Evolutionary conservation across 1,284 basidiomycete species (phyloP).

Genomic region (Cryptococcus sp.): DNA sequence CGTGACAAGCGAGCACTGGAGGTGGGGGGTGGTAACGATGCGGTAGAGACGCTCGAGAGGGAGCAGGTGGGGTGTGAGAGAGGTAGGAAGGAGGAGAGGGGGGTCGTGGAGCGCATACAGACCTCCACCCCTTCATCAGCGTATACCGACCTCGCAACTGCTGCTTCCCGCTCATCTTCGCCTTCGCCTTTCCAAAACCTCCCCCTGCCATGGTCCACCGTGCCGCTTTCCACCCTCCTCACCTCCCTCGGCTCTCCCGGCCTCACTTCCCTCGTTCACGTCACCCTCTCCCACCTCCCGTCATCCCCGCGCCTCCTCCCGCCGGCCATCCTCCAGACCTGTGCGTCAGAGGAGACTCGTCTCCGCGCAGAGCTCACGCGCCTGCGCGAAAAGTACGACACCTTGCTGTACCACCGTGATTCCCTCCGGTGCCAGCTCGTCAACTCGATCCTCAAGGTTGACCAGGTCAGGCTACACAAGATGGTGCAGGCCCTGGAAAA

Average conservation of each 20-base stretch:
- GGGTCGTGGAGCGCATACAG: neutral
- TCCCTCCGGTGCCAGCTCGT: constrained; percentile 4
- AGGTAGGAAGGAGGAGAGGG: neutral
- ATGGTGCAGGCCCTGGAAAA: constrained; percentile 11
- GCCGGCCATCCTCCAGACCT: constrained; percentile 6
- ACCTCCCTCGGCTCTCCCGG: constrained; percentile 1
- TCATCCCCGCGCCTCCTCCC: constrained; percentile 8
- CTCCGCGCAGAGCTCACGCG: constrained; percentile 14
- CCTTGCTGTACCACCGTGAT: constrained; percentile 11
- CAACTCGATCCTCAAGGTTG: neutral
- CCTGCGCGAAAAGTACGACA: constrained; percentile 16
- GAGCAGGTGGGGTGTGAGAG: neutral
- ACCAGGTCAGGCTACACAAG: constrained; percentile 2
- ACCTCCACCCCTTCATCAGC: constrained; percentile 3
- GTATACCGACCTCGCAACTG: neutral
- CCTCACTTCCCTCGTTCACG: constrained; percentile 5
- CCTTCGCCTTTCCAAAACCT: constrained; percentile 12
- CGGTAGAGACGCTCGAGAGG: neutral
- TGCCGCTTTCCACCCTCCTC: constrained; percentile 2
- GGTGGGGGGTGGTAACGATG: neutral
- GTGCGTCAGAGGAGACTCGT: constrained; percentile 9
- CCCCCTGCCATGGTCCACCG: constrained; percentile 23
- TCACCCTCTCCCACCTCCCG: neutral
- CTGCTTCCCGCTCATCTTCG: neutral
- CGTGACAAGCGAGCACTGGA: neutral